Percentiles rank a stretch among this genome's conserved stretches.
phyloP scores from a whole-genome alignment of 768 basidiomycete genomes.

The Termitomyces sp. region DNA sequence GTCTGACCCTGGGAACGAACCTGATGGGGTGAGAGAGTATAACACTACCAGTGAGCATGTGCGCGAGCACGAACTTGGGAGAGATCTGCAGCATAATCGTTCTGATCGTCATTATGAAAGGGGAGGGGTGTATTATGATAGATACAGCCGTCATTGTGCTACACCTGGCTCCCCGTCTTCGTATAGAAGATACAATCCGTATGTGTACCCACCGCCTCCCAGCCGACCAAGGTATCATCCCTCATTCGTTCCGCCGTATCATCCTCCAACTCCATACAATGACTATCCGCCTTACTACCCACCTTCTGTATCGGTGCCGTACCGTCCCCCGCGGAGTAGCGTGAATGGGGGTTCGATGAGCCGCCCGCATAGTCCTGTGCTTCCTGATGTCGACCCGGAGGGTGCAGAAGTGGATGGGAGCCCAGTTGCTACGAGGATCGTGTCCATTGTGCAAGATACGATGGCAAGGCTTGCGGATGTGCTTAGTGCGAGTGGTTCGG shows the following conservation, averaged over 20 bases:
- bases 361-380: not conserved
- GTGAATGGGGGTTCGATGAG: not conserved
- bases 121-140: not conserved
- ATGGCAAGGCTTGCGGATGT: slow-evolving; percentile 6
- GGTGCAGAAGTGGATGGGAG: not conserved
- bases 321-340: not conserved
- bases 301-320: not conserved
- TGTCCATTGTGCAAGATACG: slow-evolving; percentile 9
- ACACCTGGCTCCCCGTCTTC: not conserved
- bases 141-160: not conserved
- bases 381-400: slow-evolving; percentile 2
- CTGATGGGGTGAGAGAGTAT: not conserved
- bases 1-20: slow-evolving; percentile 1
- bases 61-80: not conserved
- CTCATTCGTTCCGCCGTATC: not conserved
- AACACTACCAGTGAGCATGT: not conserved
- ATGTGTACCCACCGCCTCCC: not conserved
- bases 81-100: slow-evolving; percentile 1
- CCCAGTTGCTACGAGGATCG: slow-evolving; percentile 5
- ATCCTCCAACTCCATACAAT: not conserved
- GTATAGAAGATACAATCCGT: not conserved
- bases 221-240: not conserved
- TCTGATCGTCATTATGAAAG: not conserved
- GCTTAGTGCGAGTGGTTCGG: not conserved
- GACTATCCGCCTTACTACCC: not conserved